Base-by-base conservation (phyloP, 768 basidiomycete genomes). In the Termitomyces eurrhizus region DNA sequence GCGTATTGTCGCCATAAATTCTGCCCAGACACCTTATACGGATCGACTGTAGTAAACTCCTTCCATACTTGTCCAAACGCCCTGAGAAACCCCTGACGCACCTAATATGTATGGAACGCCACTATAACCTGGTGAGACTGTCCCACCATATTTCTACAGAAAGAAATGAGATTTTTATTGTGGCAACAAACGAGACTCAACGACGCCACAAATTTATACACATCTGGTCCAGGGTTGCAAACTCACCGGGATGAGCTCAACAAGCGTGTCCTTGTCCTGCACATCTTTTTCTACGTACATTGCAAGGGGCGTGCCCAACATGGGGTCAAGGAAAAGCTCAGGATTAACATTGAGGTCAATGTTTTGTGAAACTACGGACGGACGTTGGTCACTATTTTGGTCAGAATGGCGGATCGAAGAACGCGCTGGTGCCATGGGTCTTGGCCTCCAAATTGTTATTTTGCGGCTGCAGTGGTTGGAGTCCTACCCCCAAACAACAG, bases 371-470 rank as follows among this genome's bases (percentile, higher is more conserved):
- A 68, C 70, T 57, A 70, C 66, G 56, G 70, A 66, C 44, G 70
- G 65, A 52, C 72, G 70, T 57, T 71, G 67, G 51, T 71, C 74
- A 55, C 70, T 74, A 60, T 72, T 76, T 66, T 80, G 79, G 49
- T 70, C 65, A 41, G 67, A 70, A 73, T 81, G 84, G 71, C 82
- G 78, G 69, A 73, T 76, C 63, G 80, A 77, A 72, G 83, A 76
- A 74, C 86, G 86, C 71, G 82, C 83, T 77, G 88, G 88, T 89
- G 88, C 88, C 88, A 90, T 90, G 88, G 88, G 88, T 89, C 88
- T 78, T 75, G 73, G 66, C 74, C 72, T 57, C 65, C 64, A 68
- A 44, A 61, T 63, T 69, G 68, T 73, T 74, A 72, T 71, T 75
- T 71, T 68, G 67, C 68, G 70, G 65, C 60, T 67, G 72, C 70